Conservation (phyloP, 305 asterid species). For the Solanum hybrid region DNA sequence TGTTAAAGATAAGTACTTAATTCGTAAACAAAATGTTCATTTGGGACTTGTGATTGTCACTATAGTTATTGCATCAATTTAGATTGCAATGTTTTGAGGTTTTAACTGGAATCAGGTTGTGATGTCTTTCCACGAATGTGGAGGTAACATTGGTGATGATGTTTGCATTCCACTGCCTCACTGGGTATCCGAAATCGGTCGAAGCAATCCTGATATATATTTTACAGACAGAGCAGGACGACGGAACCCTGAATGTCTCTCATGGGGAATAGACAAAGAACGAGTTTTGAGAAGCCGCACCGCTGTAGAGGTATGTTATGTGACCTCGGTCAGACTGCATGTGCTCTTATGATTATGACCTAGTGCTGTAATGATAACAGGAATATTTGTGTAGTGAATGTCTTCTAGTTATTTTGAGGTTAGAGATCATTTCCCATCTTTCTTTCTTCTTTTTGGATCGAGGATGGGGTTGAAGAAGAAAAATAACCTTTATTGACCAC, state of each 20-base stretch:
- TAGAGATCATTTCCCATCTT: not conserved
- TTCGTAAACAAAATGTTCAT: not conserved
- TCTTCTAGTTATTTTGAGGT: not conserved
- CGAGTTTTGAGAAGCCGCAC: conserved; percentile 71
- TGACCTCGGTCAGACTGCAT: not conserved
- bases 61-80: not conserved
- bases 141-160: conserved; percentile 62
- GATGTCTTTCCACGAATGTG: conserved; percentile 82
- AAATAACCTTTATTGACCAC: not conserved
- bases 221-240: conserved; percentile 64
- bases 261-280: conserved; percentile 85
- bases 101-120: conserved; percentile 37
- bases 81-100: not conserved
- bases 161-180: conserved; percentile 70
- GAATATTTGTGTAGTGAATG: not conserved
- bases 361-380: not conserved
- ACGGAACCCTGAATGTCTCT: conserved; percentile 65
- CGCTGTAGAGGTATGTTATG: conserved; percentile 52
- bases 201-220: conserved; percentile 57
- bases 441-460: not conserved
- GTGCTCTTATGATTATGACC: not conserved
- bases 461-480: not conserved
- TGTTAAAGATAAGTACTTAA: not conserved
- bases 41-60: not conserved
- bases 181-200: conserved; percentile 59